Conservation (phyloP, 2,329 filamentous ascomycete genomes). For the Penicillium occitanis region DNA sequence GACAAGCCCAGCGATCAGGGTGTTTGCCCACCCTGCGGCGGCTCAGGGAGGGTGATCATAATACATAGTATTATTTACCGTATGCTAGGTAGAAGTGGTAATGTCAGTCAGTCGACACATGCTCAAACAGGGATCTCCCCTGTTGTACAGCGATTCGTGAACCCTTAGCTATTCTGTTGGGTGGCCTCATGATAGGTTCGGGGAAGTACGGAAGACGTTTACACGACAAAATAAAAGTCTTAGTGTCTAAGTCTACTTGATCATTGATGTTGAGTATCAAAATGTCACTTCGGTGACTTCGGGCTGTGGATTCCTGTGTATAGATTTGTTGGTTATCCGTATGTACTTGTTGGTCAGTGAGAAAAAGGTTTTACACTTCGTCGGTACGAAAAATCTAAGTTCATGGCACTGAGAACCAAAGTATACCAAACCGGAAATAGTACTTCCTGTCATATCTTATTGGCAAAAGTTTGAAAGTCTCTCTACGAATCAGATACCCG, state of each 20-base stretch:
- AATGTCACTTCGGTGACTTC: not conserved
- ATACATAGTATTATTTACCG: not conserved
- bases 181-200: constrained; percentile 4
- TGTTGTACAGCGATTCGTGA: too few relatives aligned
- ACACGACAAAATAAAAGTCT: not conserved
- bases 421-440: not conserved
- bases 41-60: not conserved
- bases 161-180: not conserved
- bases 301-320: not conserved
- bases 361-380: not conserved
- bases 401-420: not conserved
- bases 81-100: not conserved
- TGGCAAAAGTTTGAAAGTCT: not conserved
- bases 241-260: not conserved
- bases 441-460: not conserved
- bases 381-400: not conserved
- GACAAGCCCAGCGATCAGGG: not conserved
- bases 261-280: not conserved
- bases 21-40: not conserved
- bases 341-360: not conserved
- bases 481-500: not conserved
- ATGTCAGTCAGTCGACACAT: not conserved
- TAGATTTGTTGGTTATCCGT: not conserved
- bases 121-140: constrained; percentile 6
- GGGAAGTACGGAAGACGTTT: constrained; percentile 14